Base-by-base conservation (phyloP, 345 rosid species). In the Garcia nutans region DNA sequence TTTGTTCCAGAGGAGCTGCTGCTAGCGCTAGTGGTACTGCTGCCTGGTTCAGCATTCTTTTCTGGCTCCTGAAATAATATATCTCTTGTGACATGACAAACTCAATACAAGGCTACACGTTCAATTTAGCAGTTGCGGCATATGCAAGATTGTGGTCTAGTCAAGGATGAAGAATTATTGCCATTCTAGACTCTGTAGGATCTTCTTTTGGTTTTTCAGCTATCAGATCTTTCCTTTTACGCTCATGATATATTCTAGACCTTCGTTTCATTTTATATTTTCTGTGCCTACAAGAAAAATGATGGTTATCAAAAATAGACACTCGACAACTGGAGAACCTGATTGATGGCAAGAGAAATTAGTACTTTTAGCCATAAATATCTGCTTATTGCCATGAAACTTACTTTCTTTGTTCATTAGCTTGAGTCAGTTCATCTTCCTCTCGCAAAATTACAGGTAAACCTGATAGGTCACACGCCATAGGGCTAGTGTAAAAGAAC, bases 381-480 rank as follows among this genome's bases (percentile, higher is more conserved):
- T 13, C n/a, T 37, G 19, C 33, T 45, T 5, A 37, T 47, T 41
- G 15, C 23, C 68, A 73, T 22, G 60, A 37, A 65, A 74, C 86
- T 79, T 80, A 84, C 95, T 62, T 82, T 77, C 86, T 86, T 58
- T 47, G 79, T 56, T 81, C 86, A 23, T 54, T 74, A 57, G 65
- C 71, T 67, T 74, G 80, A 20, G 57, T 73, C 37, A 78, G 45
- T 49, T 88, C 89, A 44, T 86, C 88, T 13, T 83, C 88, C 72
- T 77, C 70, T 45, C 67, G 73, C 79, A 74, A 62, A 72, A 89
- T 61, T 17, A 83, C 76, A 10, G 90, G 92, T 28, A 90, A 86
- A 49, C 84, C 92, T 26, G 89, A 89, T 70, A 85, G 84, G 68
- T 85, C 86, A 24, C 95, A 87, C 0, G 90, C 88, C 64, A 84